Evolutionary conservation across 1,284 basidiomycete species (phyloP), one percentile per base, ranked within the genome.

Genomic region (Rhodotorula sp.): DNA sequence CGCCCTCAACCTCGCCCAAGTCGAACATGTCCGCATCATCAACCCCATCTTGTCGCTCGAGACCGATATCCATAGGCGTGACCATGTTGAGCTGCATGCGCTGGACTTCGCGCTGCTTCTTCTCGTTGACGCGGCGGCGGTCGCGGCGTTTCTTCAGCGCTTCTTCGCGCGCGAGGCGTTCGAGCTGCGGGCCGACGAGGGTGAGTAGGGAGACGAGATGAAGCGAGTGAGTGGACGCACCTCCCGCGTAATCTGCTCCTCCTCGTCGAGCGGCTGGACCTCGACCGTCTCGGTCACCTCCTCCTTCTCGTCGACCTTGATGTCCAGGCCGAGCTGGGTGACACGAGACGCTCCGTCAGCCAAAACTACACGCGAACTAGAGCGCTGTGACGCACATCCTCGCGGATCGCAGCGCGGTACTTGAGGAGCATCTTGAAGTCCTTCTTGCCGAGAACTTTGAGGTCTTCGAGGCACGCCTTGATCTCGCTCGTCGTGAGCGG

Each of bases 51-150:
- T 83, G 84, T 83, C 84, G 71, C 59, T 98, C 94, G 76, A 98
- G 83, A 80, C 94, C 96, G 73, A 97, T 94, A 72, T 99, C 94
- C 77, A 94, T 83, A 32, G 94, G 96, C 13, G 93, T 93, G 11
- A 90, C 93, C 96, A 99, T 99, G 78, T 92, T 90, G 57, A 99
- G 85, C 80, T 99, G 96, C 86, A 99, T 91, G 72, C 94, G 90
- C 80, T 94, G 92, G 56, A 98, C 89, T 10, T 92, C 92, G 72
- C 89, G 87, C 47, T 88, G 85, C 81, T 91, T 92, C 76, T 91
- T 84, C 82, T 99, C 96, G 81, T 99, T 99, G 13, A 89, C 88
- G 51, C 88, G 86, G 70, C 93, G 88, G 67, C 91, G 86, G 78
- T 94, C 90, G 24, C 81, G 80, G 46, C 94, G 88, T 79, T 92